phyloP scores from a whole-genome alignment of 164 flowering plant species.

The Magnolia officinalis region DNA sequence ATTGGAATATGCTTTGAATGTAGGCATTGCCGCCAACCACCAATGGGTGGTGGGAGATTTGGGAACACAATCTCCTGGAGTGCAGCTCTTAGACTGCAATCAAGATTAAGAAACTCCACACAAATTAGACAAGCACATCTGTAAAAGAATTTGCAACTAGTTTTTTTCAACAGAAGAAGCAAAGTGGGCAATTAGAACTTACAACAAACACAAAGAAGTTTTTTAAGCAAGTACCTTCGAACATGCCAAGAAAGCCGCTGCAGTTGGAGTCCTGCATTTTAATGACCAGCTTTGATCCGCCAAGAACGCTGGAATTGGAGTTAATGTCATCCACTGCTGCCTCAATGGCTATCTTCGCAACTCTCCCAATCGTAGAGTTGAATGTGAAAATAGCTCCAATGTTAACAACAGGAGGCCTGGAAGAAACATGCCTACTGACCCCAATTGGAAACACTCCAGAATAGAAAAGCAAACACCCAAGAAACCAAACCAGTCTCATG shows the following conservation, averaged over 20 bases:
- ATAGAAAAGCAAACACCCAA: constrained; percentile 22
- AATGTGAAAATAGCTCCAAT: constrained; percentile 72
- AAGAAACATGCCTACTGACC: constrained; percentile 27
- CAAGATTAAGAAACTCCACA: no score
- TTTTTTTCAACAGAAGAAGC: background rate
- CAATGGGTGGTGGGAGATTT: no score
- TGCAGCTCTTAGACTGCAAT: background rate
- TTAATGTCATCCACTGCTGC: constrained; percentile 86
- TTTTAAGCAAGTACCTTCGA: constrained; percentile 50
- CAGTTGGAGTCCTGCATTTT: constrained; percentile 52
- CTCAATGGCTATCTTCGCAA: constrained; percentile 72
- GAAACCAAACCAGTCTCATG: constrained; percentile 35
- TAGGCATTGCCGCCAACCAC: no score
- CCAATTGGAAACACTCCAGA: constrained; percentile 30
- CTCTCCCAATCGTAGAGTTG: constrained; percentile 77
- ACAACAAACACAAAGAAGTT: background rate
- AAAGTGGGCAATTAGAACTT: background rate
- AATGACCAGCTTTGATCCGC: constrained; percentile 51
- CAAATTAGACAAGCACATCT: no score
- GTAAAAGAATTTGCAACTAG: background rate
- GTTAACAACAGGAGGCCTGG: constrained; percentile 68
- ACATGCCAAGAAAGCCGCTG: constrained; percentile 74
- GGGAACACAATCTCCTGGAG: background rate
- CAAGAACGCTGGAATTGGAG: constrained; percentile 56
- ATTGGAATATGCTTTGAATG: no score